Evolutionary conservation across 345 rosid genomes (phyloP).

Genomic region (Carallia pectinifolia): DNA sequence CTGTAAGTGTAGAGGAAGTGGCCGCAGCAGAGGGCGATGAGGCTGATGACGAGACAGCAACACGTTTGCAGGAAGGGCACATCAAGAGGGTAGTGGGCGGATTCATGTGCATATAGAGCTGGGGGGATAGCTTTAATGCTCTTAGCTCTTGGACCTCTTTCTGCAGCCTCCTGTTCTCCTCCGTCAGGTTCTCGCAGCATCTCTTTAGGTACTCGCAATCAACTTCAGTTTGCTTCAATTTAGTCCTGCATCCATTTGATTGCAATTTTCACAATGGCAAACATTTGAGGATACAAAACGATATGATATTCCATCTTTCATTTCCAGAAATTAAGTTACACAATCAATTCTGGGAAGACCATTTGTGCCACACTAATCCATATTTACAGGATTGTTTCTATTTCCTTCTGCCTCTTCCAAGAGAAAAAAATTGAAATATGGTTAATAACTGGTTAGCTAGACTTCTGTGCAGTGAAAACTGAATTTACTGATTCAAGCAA

Average conservation of each 20-base stretch:
- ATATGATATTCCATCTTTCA: too few relatives aligned
- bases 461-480: too few relatives aligned
- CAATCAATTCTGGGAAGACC: too few relatives aligned
- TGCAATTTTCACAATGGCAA: too few relatives aligned
- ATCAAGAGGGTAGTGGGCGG: conserved; percentile 89
- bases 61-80: conserved; percentile 91
- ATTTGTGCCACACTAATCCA: too few relatives aligned
- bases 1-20: conserved; percentile 12
- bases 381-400: too few relatives aligned
- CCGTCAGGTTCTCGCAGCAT: conserved; percentile 76
- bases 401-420: too few relatives aligned
- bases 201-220: conserved; percentile 78
- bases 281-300: too few relatives aligned
- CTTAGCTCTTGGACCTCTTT: conserved; percentile 87
- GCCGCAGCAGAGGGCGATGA: conserved; percentile 25
- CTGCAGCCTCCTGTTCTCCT: conserved; percentile 71
- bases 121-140: conserved; percentile 77
- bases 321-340: too few relatives aligned
- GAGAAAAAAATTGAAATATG: too few relatives aligned
- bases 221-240: conserved; percentile 87
- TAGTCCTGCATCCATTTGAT: conserved; percentile 49
- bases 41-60: conserved; percentile 42
- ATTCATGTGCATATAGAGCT: conserved; percentile 77
- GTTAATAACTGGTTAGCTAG: too few relatives aligned
- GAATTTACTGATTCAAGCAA: too few relatives aligned